Conservation (phyloP, 208 protist genomes). For the Balamuthia mandrillaris region DNA sequence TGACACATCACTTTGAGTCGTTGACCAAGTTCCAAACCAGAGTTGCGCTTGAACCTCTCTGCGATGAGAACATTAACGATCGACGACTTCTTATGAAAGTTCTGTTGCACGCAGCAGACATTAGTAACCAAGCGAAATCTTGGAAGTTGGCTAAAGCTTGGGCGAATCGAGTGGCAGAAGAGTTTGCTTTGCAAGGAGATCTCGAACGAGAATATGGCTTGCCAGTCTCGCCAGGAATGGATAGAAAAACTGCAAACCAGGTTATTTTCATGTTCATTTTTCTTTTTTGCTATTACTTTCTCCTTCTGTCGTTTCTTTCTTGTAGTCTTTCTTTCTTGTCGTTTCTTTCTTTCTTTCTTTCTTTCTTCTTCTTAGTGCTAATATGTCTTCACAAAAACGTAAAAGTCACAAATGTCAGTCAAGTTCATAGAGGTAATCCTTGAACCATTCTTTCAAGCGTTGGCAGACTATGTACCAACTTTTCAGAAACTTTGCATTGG, state of each 20-base stretch:
- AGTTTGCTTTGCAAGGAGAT: background rate
- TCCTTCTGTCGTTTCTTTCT: background rate
- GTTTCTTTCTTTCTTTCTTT: no score
- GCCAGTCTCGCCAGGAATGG: background rate
- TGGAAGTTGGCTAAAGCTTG: background rate
- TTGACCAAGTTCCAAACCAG: background rate
- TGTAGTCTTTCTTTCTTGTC: no score
- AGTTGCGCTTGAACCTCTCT: slow-evolving; percentile 43
- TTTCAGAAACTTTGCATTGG: no score
- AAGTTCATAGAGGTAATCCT: slow-evolving; percentile 4
- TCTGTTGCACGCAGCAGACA: slow-evolving; percentile 89
- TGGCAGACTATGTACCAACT: background rate
- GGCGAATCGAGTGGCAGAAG: background rate
- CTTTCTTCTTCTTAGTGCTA: no score
- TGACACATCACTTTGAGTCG: slow-evolving; percentile 9
- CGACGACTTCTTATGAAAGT: slow-evolving; percentile 81
- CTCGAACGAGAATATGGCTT: background rate
- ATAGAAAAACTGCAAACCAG: background rate
- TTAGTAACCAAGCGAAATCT: slow-evolving; percentile 84
- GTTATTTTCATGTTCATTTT: background rate
- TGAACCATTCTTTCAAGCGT: background rate
- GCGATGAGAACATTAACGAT: slow-evolving; percentile 74
- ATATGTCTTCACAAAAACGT: no score
- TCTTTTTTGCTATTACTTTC: background rate
- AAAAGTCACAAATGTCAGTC: background rate